phyloP scores from a whole-genome alignment of 495 filamentous ascomycete genomes.

The Penicilliopsis zonata region DNA sequence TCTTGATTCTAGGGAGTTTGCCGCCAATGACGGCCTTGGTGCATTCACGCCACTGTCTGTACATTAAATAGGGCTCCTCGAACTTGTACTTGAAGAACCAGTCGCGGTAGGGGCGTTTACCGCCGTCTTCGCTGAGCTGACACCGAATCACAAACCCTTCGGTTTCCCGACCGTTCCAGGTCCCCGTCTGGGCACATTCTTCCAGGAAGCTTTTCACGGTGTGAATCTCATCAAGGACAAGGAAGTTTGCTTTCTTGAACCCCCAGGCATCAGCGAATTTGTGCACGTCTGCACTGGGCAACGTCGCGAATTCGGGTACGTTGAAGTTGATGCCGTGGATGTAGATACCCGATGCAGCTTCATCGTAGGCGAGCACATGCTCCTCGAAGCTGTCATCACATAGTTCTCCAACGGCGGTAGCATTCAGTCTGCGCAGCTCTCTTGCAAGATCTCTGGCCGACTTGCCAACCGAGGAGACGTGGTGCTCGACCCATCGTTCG shows the following conservation, averaged over 20 bases:
- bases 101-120: constrained; percentile 46
- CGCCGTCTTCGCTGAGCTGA: constrained; percentile 45
- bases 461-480: constrained; percentile 62
- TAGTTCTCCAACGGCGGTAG: constrained; percentile 88
- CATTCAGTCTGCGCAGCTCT: constrained; percentile 67
- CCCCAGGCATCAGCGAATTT: constrained; percentile 89
- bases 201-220: constrained; percentile 72
- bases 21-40: constrained; percentile 82
- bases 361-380: constrained; percentile 83
- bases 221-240: constrained; percentile 61
- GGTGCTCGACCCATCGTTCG: constrained; percentile 73
- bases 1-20: constrained; percentile 61
- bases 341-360: constrained; percentile 81
- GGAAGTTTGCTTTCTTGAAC: constrained; percentile 76
- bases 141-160: constrained; percentile 97
- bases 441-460: constrained; percentile 63
- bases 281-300: constrained; percentile 65
- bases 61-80: constrained; percentile 97
- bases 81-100: constrained; percentile 99
- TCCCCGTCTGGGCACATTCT: constrained; percentile 67
- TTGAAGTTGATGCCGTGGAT: constrained; percentile 95
- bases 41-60: constrained; percentile 94
- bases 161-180: constrained; percentile 81
- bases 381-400: constrained; percentile 96
- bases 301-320: constrained; percentile 76